Conservation (phyloP, 139 green algal species). For the Deuterostichococcus epilithicus region DNA sequence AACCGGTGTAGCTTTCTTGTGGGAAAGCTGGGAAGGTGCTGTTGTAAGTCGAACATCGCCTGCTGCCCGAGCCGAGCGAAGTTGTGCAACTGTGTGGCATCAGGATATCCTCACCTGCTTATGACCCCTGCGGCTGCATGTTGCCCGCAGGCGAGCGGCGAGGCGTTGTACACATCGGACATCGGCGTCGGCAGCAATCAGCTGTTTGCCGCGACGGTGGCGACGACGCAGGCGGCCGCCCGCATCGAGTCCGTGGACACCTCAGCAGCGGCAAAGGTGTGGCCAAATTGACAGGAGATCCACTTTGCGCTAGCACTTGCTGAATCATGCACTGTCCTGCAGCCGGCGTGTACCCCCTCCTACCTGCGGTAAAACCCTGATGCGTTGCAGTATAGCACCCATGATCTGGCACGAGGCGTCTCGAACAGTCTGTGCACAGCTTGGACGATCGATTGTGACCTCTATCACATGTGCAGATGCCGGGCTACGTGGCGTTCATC, state of each 20-base stretch:
- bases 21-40: too few species aligned
- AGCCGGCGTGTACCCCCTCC: neutral
- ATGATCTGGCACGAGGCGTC: neutral
- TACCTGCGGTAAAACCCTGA: neutral
- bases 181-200: slow-evolving; percentile 11
- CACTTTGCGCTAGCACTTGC: neutral
- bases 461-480: neutral
- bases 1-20: too few species aligned
- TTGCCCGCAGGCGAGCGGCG: slow-evolving; percentile 45
- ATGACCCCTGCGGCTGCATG: neutral
- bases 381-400: neutral
- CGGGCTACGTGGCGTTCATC: slow-evolving; percentile 42
- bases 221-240: slow-evolving; percentile 24
- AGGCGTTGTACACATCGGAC: slow-evolving; percentile 60
- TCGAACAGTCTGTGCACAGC: neutral
- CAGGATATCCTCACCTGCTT: neutral
- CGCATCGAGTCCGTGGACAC: slow-evolving; percentile 38
- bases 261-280: slow-evolving; percentile 11
- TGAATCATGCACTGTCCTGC: neutral
- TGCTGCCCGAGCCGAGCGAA: too few species aligned
- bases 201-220: slow-evolving; percentile 51
- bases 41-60: too few species aligned
- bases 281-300: neutral
- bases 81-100: too few species aligned
- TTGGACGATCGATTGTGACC: neutral